These are phyloP conservation scores for Aspergillus haitiensis DNA, from an alignment of 495 filamentous ascomycete species.

Conservation along the genomic window DNA sequence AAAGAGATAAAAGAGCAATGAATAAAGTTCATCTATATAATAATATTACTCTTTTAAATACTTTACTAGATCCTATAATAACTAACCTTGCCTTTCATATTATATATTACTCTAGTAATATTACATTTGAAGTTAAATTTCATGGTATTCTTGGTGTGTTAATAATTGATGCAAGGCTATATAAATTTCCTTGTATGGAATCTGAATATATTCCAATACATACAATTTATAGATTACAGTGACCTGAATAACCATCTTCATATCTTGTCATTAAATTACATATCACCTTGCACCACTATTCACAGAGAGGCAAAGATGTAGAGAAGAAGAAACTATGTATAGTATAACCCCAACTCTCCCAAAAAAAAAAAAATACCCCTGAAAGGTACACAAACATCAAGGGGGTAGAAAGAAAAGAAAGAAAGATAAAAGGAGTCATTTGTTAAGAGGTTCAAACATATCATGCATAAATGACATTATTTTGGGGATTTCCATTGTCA, in stretches of 20 bases:
- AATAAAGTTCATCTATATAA: neutral
- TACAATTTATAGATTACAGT: no score
- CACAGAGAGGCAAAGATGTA: no score
- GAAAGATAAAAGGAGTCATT: conserved; percentile 5
- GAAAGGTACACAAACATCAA: neutral
- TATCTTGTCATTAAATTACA: no score
- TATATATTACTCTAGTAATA: neutral
- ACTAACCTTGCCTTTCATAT: neutral
- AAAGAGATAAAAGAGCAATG: neutral
- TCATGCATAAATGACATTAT: conserved; percentile 30
- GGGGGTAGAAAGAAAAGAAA: neutral
- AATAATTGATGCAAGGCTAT: no score
- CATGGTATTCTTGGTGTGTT: no score
- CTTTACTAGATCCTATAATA: neutral
- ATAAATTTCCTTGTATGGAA: no score
- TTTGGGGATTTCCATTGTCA: conserved; percentile 4
- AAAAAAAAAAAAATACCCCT: no score
- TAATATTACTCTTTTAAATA: neutral
- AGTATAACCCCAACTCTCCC: no score
- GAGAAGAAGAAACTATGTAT: no score
- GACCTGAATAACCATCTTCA: no score
- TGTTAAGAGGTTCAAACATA: neutral
- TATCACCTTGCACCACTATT: no score
- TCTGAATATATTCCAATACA: no score
- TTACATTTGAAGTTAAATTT: neutral